phyloP scores from a whole-genome alignment of 345 rosid species.

The Corchorus capsularis region DNA sequence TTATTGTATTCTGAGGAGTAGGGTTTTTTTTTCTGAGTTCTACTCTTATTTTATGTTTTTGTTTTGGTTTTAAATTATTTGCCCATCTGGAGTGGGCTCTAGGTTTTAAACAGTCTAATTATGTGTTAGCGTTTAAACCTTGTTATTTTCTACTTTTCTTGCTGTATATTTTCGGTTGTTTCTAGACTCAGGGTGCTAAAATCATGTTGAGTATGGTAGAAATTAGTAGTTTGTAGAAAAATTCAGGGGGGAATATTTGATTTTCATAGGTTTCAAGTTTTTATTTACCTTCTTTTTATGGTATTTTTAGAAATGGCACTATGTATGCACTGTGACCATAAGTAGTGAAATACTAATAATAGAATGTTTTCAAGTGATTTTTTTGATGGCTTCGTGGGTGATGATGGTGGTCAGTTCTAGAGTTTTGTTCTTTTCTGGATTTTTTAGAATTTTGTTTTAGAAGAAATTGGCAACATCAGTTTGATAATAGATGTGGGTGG shows the following conservation, averaged over 20 bases:
- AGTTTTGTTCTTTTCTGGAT: neutral
- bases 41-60: neutral
- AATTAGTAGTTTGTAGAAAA: neutral
- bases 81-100: neutral
- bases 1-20: neutral
- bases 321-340: neutral
- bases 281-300: neutral
- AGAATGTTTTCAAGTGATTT: neutral
- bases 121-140: neutral
- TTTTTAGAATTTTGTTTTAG: conserved; percentile 6
- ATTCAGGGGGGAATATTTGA: neutral
- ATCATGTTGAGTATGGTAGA: neutral
- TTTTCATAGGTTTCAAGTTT: neutral
- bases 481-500: neutral
- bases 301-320: neutral
- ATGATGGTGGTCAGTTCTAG: neutral
- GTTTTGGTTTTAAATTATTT: neutral
- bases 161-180: too few relatives aligned
- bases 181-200: neutral
- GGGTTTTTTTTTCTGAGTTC: conserved; percentile 6
- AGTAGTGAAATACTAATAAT: conserved; percentile 1
- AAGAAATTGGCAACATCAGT: neutral
- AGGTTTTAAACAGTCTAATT: conserved; percentile 4
- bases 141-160: neutral
- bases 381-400: neutral